Evolutionary conservation across 2,329 filamentous ascomycete genomes (phyloP).

Genomic region (Colletotrichum agaves): DNA sequence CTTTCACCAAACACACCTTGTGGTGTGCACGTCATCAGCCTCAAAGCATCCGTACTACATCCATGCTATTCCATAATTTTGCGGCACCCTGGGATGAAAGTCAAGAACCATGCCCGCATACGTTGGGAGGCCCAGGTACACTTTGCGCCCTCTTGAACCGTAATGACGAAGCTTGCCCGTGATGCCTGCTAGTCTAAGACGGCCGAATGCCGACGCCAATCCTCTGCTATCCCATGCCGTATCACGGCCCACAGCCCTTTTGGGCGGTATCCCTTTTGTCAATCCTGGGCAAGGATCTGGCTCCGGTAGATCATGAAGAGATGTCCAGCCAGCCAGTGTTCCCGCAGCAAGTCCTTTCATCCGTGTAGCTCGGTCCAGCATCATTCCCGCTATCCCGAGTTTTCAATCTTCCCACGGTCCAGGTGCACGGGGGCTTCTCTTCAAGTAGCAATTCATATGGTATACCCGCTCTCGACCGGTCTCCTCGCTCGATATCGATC

Average conservation of each 20-base stretch:
- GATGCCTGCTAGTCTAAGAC: conserved; percentile 18
- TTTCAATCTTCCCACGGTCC: not conserved
- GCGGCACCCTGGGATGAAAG: no score
- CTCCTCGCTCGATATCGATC: conserved; percentile 11
- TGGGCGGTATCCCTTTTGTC: not conserved
- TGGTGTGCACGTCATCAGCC: not conserved
- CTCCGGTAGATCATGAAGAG: not conserved
- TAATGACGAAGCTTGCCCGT: conserved; percentile 19
- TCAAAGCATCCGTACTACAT: not conserved
- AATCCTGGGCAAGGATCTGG: not conserved
- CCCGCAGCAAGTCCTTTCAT: no score
- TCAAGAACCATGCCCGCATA: not conserved
- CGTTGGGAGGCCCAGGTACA: conserved; percentile 18
- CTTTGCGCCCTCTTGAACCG: conserved; percentile 15
- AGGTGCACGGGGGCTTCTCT: conserved; percentile 15
- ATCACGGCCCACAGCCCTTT: conserved; percentile 5
- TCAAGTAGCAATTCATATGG: conserved; percentile 17
- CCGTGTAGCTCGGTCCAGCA: no score
- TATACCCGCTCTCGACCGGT: not conserved
- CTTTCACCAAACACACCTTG: conserved; percentile 3
- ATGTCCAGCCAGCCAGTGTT: no score
- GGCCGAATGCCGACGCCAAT: conserved; percentile 21
- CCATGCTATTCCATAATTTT: no score
- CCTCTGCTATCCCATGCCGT: conserved; percentile 12
- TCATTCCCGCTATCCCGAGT: not conserved